These are phyloP conservation scores for Hypoxylon sp. DNA, from an alignment of 2,329 filamentous ascomycete species.

Conservation along the genomic window DNA sequence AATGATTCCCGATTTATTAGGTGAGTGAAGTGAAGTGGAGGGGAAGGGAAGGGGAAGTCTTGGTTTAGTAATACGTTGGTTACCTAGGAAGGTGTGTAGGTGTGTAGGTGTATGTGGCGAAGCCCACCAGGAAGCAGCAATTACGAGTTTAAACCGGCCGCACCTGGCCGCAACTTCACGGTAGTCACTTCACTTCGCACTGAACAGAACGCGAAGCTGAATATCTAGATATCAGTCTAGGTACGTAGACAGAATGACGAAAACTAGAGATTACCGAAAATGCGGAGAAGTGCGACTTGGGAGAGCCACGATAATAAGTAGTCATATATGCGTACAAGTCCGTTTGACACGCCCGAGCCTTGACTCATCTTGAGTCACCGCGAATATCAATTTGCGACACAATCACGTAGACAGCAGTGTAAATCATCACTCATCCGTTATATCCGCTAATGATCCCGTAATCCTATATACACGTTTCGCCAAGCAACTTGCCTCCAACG, in stretches of 20 bases:
- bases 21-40: constrained; percentile 8
- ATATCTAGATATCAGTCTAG: neutral
- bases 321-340: neutral
- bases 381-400: no score
- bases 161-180: neutral
- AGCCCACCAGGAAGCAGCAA: constrained; percentile 2
- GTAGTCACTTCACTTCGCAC: neutral
- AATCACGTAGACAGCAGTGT: neutral
- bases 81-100: no score
- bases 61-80: constrained; percentile 9
- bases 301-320: neutral
- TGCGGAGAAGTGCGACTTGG: neutral
- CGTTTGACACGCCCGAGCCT: no score
- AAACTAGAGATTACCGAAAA: neutral
- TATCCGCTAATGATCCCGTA: neutral
- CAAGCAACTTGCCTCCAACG: neutral
- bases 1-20: neutral
- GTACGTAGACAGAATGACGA: neutral
- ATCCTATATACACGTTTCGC: neutral
- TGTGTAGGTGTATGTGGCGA: neutral
- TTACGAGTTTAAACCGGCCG: neutral
- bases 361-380: neutral
- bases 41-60: neutral
- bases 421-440: neutral
- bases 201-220: neutral